These are phyloP conservation scores for Talaromyces sp. DNA, from an alignment of 2,329 filamentous ascomycete genomes.

Conservation along the genomic window DNA sequence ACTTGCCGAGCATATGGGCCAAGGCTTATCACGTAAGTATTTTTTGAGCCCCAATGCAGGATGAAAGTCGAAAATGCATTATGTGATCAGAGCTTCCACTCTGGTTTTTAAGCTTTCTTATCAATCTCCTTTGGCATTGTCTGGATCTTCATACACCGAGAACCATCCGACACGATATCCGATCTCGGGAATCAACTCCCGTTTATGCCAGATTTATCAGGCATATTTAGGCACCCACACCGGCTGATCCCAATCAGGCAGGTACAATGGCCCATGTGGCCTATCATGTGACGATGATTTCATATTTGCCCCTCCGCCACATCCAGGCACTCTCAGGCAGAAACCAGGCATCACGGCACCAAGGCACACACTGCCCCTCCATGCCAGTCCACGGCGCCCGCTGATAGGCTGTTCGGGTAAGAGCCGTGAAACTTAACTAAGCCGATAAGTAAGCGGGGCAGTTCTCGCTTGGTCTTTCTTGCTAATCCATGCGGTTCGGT, in stretches of 20 bases:
- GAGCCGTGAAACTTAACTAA: neutral
- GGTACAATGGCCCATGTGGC: neutral
- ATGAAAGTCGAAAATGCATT: too few relatives aligned
- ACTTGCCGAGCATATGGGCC: too few relatives aligned
- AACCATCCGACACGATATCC: neutral
- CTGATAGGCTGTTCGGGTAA: neutral
- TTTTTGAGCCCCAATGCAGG: neutral
- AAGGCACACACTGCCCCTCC: neutral
- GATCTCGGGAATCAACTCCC: neutral
- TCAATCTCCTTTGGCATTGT: too few relatives aligned
- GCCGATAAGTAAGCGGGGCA: slow-evolving; percentile 11
- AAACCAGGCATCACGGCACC: slow-evolving; percentile 4
- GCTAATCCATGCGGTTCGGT: slow-evolving; percentile 40
- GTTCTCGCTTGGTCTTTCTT: slow-evolving; percentile 42
- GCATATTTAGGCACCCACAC: neutral
- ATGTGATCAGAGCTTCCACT: too few relatives aligned
- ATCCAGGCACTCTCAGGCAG: neutral
- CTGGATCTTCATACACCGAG: too few relatives aligned
- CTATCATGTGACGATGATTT: neutral
- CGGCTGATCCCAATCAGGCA: neutral
- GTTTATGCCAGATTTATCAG: neutral
- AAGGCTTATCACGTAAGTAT: neutral
- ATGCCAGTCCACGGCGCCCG: too few relatives aligned
- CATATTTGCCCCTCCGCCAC: neutral
- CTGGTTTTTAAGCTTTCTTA: too few relatives aligned